phyloP scores from a whole-genome alignment of 306 rosid genomes.

The Hylodesmum podocarpum region DNA sequence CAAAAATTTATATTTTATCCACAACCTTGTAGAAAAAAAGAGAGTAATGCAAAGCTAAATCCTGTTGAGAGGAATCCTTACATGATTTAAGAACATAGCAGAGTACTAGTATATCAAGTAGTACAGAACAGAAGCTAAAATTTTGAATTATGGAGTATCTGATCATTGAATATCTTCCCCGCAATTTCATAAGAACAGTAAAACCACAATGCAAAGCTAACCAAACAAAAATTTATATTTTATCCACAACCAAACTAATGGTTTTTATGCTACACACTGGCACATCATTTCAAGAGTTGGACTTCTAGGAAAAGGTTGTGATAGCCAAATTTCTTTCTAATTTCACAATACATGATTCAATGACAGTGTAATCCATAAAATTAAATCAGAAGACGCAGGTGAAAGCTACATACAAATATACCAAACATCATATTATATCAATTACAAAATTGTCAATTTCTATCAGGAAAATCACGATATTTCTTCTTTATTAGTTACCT shows the following conservation, averaged over 20 bases:
- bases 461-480: background rate
- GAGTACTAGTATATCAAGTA: background rate
- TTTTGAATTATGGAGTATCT: background rate
- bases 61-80: background rate
- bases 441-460: background rate
- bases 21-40: too few species aligned
- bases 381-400: background rate
- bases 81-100: background rate
- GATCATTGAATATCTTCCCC: background rate
- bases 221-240: background rate
- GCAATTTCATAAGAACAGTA: background rate
- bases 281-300: background rate
- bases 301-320: background rate
- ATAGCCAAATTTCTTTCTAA: background rate
- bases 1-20: background rate
- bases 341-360: background rate
- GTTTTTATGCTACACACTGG: background rate
- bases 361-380: background rate
- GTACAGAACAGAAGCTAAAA: background rate
- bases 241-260: background rate
- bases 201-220: background rate
- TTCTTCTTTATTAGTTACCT: constrained; percentile 49
- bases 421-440: background rate
- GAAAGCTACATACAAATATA: background rate
- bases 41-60: too few species aligned